Evolutionary conservation across 1,284 basidiomycete genomes (phyloP), one percentile per base, ranked within the genome.

Genomic region (Leccinum pachyderme): DNA sequence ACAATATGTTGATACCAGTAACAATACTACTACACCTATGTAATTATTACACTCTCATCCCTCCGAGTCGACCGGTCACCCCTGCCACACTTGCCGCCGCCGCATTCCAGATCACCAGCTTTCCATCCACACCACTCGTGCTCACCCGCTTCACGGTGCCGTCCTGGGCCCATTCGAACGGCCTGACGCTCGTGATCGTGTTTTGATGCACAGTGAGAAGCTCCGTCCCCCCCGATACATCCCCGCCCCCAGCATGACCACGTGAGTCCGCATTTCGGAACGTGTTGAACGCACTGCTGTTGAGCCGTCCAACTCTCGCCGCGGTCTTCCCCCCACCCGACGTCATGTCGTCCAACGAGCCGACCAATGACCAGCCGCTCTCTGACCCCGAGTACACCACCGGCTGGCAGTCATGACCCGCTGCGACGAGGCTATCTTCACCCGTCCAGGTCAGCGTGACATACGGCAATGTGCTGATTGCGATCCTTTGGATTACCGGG

Each of bases 341-440:
- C 12, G 72, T 80, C n/a, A 81, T 77, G 56, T 95, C 92, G 66
- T 98, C 95, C 61, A 98, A 81, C 55, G 87, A 91, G n/a, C 91
- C 87, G 49, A 82, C 74, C 53, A 83, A 75, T 51, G 81, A 76
- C 94, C 94, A 97, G 2, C 91, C 91, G 37, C 70, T 74, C 51
- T 80, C 76, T 46, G 78, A 80, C 9, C 93, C 93, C 2, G 82
- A 79, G 74, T 93, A 95, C 27, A 96, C 82, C 32, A 95, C 77
- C 1, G 97, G 97, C 72, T 97, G 94, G 75, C 97, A 99, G 71
- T 99, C 97, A 74, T 99, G 96, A 0, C 97, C 97, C 0, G 95
- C 97, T 0, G 93, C 95, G 33, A 99, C 81, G 61, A 98, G 73
- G 8, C 82, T 75, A 54, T 86, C 80, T 72, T 98, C 95, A 28